Base-by-base conservation (phyloP, 441 rosid genomes). In the Syzygium malaccense region DNA sequence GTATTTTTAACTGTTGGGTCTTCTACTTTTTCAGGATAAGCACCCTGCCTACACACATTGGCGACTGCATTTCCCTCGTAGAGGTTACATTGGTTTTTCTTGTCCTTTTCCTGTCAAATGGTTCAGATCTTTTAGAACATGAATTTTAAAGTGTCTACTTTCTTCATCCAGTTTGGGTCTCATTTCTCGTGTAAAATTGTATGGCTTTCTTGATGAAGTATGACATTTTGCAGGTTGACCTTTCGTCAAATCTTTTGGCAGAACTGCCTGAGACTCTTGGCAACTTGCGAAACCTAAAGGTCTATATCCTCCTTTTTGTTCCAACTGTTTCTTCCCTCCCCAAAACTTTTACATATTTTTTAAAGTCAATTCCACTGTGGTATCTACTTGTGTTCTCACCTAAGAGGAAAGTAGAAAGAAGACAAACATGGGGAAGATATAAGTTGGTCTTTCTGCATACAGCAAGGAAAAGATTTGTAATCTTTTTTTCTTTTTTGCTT, bases 181-280 rank as follows among this genome's bases (percentile, higher is more conserved):
- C 80, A 71, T 71, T 71, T 41, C 80, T 71, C 7, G 4, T 37
- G 48, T 71, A 71, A 79, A 56, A 30, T 58, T 53, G 86, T 86
- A 87, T 55, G 71, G 85, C 85, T 80, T 83, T 86, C 71, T 57
- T n/a, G 53, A 83, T 30, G 10, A 57, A 32, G n/a, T 20, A 37
- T 54, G 66, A 19, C 75, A 33, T 87, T 54, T 49, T 91, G 90
- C 95, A 97, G 99, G 95, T 96, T 91, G 96, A 96, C 92, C 96
- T 98, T 92, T 96, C 99, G 12, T 94, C 96, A 71, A 96, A 98
- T 94, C 94, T 93, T 88, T 91, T 98, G 87, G 91, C 91, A 17
- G 96, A 92, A 79, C 90, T 98, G 80, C 99, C 99, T 2, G 96
- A 93, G 90, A 89, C 96, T 55, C 85, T 95, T 41, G 92, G 94